A percentile compares a stretch with the other conserved stretches of the same genome.
These are phyloP conservation scores for Cyathus pygmaeus DNA, from an alignment of 1,284 basidiomycete genomes.

Conservation along the genomic window DNA sequence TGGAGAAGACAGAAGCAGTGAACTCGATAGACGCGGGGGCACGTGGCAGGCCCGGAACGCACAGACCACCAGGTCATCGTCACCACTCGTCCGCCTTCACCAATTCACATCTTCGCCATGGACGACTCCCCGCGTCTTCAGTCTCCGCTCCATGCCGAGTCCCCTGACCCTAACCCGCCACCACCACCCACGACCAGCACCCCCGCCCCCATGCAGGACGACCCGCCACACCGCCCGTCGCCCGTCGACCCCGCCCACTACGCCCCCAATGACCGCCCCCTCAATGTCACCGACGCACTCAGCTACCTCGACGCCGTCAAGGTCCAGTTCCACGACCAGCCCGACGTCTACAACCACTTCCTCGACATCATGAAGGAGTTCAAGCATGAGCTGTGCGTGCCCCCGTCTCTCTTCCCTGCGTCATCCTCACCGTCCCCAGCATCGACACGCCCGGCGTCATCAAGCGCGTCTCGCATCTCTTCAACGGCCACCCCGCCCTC, in stretches of 20 bases:
- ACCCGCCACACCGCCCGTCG: conserved; percentile 46
- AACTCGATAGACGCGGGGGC: no score
- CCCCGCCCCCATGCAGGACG: no score
- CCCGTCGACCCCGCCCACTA: conserved; percentile 21
- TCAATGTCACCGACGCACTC: conserved; percentile 93
- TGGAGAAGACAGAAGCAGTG: no score
- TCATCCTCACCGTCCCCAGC: conserved; percentile 52
- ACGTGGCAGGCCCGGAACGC: no score
- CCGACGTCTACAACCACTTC: conserved; percentile 97
- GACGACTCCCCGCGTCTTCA: conserved; percentile 6
- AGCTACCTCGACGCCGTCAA: conserved; percentile 98
- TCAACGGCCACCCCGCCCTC: conserved; percentile 92
- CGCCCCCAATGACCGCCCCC: conserved; percentile 52
- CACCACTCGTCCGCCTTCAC: not conserved
- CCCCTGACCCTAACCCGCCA: not conserved
- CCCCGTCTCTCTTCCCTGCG: conserved; percentile 3
- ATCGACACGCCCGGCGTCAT: conserved; percentile 99
- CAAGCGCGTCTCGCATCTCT: conserved; percentile 94
- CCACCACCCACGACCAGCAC: no score
- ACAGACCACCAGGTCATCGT: no score
- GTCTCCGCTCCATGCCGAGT: conserved; percentile 1
- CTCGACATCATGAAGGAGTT: conserved; percentile 99
- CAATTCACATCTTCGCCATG: not conserved
- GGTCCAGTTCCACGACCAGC: conserved; percentile 89
- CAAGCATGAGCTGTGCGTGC: conserved; percentile 90